Evolutionary conservation across 2,329 filamentous ascomycete genomes (phyloP), one percentile per base, ranked within the genome.

Genomic region (Fusarium begoniae): DNA sequence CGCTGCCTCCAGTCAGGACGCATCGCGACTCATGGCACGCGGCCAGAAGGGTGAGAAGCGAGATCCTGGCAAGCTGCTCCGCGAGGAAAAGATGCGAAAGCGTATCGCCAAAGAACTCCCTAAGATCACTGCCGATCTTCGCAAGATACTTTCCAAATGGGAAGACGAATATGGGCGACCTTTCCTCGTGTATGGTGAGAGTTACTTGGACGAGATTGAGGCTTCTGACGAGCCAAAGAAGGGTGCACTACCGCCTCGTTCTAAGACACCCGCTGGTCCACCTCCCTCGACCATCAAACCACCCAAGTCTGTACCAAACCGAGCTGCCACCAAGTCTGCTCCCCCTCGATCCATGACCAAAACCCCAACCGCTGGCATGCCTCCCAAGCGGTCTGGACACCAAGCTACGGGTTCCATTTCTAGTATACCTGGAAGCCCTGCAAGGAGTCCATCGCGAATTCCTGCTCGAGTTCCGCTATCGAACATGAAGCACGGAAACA

Each of bases 1-100:
- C 17, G 90, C 91, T n/a, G 90, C 93, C 48, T 98, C 96, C 5
- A 97, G 94, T 78, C 95, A 98, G 80, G 97, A 99, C 82, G 95
- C 96, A 20, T 98, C 96, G 12, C 92, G 96, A 50, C 87, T 99
- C 37, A 95, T 98, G 92, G 90, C 91, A 78, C 94, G 96, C 69
- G 95, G 95, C 6, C 92, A 94, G 75, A 98, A 97, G 84, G 96
- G 96, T 62, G 96, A 98, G 85, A 94, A 92, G 83, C 93, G 97
- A 72, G 96, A 99, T 80, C 96, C 96, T 6, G 96, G 95, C 57
- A 96, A 98, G 84, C 88, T 99, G 22, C 87, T 99, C 59, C 90
- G 96, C 37, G 96, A 99, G 81, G 96, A 99, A 85, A 99, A 98
- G 88, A 97, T 98, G 94, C 91, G 96, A 69, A 99, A 99, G 89